Conservation (phyloP, 129 eudicot genomes). For the Flaveria trinervia region DNA sequence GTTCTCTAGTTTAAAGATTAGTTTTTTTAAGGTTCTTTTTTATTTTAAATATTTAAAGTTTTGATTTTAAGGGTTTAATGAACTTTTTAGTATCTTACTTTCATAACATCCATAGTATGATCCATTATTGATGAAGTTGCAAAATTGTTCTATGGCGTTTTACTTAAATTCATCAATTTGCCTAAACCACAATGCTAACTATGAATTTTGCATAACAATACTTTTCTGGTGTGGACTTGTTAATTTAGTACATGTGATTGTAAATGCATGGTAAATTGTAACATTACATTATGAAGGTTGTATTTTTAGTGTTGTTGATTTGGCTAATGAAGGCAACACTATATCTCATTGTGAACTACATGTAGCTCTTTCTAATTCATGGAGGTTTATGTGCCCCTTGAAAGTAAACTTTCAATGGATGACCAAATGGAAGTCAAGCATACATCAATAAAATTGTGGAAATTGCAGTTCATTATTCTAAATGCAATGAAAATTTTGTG, state of each 20-base stretch:
- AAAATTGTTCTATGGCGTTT: not conserved
- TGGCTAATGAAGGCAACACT: slow-evolving; percentile 41
- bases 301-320: too few species aligned
- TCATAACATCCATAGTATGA: too few species aligned
- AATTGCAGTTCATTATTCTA: slow-evolving; percentile 34
- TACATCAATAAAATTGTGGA: slow-evolving; percentile 37
- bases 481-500: slow-evolving; percentile 37
- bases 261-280: not conserved
- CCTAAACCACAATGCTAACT: not conserved
- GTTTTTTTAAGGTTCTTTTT: too few species aligned
- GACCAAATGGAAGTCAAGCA: slow-evolving; percentile 39
- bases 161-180: not conserved
- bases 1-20: too few species aligned
- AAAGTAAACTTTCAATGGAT: slow-evolving; percentile 41
- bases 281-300: slow-evolving; percentile 22
- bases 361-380: slow-evolving; percentile 31
- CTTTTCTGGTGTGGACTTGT: not conserved
- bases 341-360: slow-evolving; percentile 40
- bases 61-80: too few species aligned
- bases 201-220: not conserved
- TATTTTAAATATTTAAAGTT: too few species aligned
- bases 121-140: not conserved
- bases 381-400: slow-evolving; percentile 40
- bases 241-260: not conserved
- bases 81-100: too few species aligned